Evolutionary conservation across 768 basidiomycete species (phyloP).

Genomic region (Trichaptum fuscoviolaceum): DNA sequence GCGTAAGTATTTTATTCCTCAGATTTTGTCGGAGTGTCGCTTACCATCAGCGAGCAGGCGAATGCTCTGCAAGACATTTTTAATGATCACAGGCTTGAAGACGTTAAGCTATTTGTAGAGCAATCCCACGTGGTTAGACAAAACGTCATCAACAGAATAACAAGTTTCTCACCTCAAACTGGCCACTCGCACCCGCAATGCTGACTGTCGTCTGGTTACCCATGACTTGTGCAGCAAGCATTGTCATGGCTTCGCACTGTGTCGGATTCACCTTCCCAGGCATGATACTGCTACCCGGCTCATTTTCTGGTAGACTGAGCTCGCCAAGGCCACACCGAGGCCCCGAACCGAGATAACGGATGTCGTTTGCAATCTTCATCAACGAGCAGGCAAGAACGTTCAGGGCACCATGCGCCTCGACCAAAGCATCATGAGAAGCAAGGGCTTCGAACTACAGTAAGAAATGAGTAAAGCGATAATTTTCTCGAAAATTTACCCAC

Average conservation of each 20-base stretch:
- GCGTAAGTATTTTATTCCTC: neutral
- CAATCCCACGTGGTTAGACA: neutral
- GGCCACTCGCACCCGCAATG: conserved; percentile 90
- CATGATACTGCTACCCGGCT: conserved; percentile 99
- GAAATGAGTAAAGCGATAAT: conserved; percentile 3
- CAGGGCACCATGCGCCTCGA: conserved; percentile 94
- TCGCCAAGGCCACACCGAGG: conserved; percentile 98
- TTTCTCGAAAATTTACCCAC: conserved; percentile 33
- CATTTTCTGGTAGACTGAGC: conserved; percentile 92
- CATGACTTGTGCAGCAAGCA: conserved; percentile 98
- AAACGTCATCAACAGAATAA: conserved; percentile 3
- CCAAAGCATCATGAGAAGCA: conserved; percentile 96
- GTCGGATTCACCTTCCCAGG: conserved; percentile 99
- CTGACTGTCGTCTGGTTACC: conserved; percentile 94
- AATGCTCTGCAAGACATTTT: conserved; percentile 95
- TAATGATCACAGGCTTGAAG: conserved; percentile 98
- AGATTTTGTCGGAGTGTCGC: conserved; percentile 15
- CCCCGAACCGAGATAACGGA: conserved; percentile 95
- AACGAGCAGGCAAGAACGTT: conserved; percentile 95
- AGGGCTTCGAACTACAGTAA: conserved; percentile 87
- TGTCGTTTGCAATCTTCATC: conserved; percentile 99
- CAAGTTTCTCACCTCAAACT: conserved; percentile 76
- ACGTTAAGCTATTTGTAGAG: conserved; percentile 71
- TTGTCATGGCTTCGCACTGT: conserved; percentile 97
- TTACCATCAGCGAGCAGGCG: conserved; percentile 87